These are phyloP conservation scores for Neospermospora avenae DNA, from an alignment of 2,329 filamentous ascomycete genomes.

Conservation along the genomic window DNA sequence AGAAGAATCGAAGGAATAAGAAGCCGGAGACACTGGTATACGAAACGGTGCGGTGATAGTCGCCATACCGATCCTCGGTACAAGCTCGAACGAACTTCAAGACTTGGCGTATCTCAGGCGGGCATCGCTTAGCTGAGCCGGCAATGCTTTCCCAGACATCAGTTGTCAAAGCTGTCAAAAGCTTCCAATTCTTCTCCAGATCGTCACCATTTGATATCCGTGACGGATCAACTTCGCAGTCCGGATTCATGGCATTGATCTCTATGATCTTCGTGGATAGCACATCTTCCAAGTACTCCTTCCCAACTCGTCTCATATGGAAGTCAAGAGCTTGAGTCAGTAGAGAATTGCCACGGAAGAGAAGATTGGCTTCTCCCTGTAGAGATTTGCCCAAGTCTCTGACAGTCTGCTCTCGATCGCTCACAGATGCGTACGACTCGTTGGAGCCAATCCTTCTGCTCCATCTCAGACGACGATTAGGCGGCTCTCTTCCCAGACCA, in stretches of 20 bases:
- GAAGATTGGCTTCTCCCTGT: constrained; percentile 84
- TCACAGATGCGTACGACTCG: constrained; percentile 59
- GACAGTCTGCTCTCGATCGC: constrained; percentile 68
- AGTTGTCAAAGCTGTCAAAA: constrained; percentile 71
- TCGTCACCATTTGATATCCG: constrained; percentile 66
- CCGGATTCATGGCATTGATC: constrained; percentile 85
- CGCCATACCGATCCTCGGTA: constrained; percentile 90
- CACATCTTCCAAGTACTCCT: constrained; percentile 86
- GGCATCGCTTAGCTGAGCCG: constrained; percentile 69
- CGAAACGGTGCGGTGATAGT: constrained; percentile 82
- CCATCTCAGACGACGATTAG: constrained; percentile 70
- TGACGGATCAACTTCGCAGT: constrained; percentile 94
- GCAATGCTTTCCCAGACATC: constrained; percentile 84
- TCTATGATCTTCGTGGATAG: constrained; percentile 81
- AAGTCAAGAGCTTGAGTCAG: constrained; percentile 91
- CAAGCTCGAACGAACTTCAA: constrained; percentile 90
- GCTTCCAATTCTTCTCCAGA: constrained; percentile 77
- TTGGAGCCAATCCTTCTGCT: constrained; percentile 67
- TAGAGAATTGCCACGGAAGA: constrained; percentile 93
- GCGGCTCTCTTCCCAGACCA: constrained; percentile 78
- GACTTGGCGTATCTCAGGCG: constrained; percentile 77
- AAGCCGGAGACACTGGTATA: constrained; percentile 97
- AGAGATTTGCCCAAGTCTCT: constrained; percentile 76
- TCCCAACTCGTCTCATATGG: constrained; percentile 91
- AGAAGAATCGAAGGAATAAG: constrained; percentile 91